These are phyloP conservation scores for Fusarium tjaetaba DNA, from an alignment of 2,329 filamentous ascomycete genomes.

Conservation along the genomic window DNA sequence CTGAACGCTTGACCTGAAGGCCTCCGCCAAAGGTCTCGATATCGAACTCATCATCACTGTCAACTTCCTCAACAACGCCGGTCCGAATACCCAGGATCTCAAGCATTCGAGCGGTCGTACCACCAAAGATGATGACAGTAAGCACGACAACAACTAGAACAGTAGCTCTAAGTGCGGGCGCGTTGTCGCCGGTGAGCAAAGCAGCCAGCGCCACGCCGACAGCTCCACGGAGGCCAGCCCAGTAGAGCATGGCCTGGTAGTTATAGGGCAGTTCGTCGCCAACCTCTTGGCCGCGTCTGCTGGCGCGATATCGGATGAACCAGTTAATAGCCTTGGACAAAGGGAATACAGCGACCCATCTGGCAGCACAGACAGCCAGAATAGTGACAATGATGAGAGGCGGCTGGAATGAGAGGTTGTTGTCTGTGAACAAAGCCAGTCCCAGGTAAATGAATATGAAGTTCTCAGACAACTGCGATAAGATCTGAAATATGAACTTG, in stretches of 20 bases:
- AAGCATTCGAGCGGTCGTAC: constrained; percentile 96
- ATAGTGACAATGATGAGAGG: constrained; percentile 94
- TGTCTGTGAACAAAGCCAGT: constrained; percentile 92
- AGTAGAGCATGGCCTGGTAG: constrained; percentile 99
- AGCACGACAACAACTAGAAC: constrained; percentile 97
- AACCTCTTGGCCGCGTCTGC: constrained; percentile 76
- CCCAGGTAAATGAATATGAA: constrained; percentile 99
- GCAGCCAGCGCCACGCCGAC: constrained; percentile 95
- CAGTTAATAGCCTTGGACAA: constrained; percentile 90
- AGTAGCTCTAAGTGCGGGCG: constrained; percentile 85
- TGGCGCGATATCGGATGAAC: constrained; percentile 87
- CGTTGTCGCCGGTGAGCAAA: constrained; percentile 83
- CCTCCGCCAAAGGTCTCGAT: constrained; percentile 81
- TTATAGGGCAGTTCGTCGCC: constrained; percentile 91
- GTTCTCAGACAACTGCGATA: constrained; percentile 95
- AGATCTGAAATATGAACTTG: constrained; percentile 95
- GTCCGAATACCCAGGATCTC: constrained; percentile 97
- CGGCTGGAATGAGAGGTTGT: constrained; percentile 87
- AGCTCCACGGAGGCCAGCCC: constrained; percentile 94
- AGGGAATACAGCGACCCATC: constrained; percentile 95
- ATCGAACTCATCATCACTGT: constrained; percentile 98
- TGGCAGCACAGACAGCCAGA: constrained; percentile 87
- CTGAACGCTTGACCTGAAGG: constrained; percentile 83
- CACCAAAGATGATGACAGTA: constrained; percentile 98
- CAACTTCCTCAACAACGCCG: constrained; percentile 94